Conservation (phyloP, 805 yeast genomes). For the Yamadazyma sp. region DNA sequence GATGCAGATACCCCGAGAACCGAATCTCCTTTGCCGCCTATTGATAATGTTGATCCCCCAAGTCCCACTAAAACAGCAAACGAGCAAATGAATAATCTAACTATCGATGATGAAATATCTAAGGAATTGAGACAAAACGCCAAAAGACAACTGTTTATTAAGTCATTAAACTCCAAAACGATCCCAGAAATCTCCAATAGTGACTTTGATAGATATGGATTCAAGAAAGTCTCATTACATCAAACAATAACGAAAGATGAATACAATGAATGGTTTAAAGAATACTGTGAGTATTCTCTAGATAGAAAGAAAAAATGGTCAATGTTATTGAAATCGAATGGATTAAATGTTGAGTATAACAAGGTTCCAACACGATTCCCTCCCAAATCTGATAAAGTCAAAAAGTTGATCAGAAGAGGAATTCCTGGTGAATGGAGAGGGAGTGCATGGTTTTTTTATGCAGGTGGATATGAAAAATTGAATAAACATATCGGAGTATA, state of each 20-base stretch:
- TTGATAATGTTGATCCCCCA: not conserved
- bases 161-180: slow-evolving; percentile 6
- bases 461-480: slow-evolving; percentile 74
- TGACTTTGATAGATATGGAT: slow-evolving; percentile 76
- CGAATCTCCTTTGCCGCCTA: not conserved
- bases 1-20: not conserved
- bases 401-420: slow-evolving; percentile 83
- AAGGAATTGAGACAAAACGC: slow-evolving; percentile 10
- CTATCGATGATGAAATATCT: slow-evolving; percentile 2
- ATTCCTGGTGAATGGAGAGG: slow-evolving; percentile 98
- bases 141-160: slow-evolving; percentile 9
- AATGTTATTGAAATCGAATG: slow-evolving; percentile 60
- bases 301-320: slow-evolving; percentile 80
- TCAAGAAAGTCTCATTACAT: slow-evolving; percentile 60
- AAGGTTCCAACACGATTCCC: slow-evolving; percentile 64
- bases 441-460: slow-evolving; percentile 93
- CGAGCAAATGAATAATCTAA: too few species aligned
- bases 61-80: too few species aligned
- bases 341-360: slow-evolving; percentile 40
- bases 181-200: slow-evolving; percentile 15
- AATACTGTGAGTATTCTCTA: slow-evolving; percentile 59
- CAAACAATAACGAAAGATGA: slow-evolving; percentile 44
- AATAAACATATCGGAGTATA: slow-evolving; percentile 73
- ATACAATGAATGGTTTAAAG: slow-evolving; percentile 74
- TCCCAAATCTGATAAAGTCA: slow-evolving; percentile 71